These are phyloP conservation scores for Trichoderma reesei DNA, from an alignment of 495 filamentous ascomycete genomes.

Conservation along the genomic window DNA sequence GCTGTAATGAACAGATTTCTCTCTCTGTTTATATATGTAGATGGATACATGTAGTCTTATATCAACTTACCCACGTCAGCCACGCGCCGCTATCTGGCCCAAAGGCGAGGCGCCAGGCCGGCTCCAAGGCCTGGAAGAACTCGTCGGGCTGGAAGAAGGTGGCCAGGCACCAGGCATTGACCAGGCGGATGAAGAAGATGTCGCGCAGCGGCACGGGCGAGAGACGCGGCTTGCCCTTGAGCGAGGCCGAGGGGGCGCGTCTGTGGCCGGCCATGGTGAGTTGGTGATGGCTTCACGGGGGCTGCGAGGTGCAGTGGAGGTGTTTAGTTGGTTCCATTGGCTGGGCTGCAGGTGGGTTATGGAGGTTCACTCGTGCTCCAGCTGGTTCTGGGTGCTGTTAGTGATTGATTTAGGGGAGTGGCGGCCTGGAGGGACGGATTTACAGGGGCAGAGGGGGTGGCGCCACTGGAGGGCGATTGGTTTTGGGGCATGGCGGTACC, in stretches of 20 bases:
- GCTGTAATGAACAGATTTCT: not conserved
- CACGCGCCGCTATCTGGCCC: constrained; percentile 68
- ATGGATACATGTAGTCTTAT: not conserved
- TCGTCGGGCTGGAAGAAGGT: constrained; percentile 99
- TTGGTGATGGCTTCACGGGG: not conserved
- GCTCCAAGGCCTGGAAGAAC: constrained; percentile 92
- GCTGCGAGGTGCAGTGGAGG: not conserved
- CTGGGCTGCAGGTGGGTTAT: no score
- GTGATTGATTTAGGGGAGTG: no score
- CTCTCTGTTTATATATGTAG: not conserved
- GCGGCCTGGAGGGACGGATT: no score
- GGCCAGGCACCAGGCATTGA: constrained; percentile 72
- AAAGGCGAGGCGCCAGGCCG: constrained; percentile 86
- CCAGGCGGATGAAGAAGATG: constrained; percentile 58
- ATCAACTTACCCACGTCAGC: constrained; percentile 79
- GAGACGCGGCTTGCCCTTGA: not conserved
- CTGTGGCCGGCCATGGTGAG: not conserved
- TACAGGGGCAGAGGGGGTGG: no score
- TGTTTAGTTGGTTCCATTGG: not conserved
- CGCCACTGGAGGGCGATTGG: no score
- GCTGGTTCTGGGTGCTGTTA: no score
- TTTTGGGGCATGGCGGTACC: no score
- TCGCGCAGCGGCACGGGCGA: not conserved
- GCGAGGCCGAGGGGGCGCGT: constrained; percentile 4
- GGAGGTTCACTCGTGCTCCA: no score